phyloP scores from a whole-genome alignment of 176 grass and related monocot genomes.

The Zea luxurians region DNA sequence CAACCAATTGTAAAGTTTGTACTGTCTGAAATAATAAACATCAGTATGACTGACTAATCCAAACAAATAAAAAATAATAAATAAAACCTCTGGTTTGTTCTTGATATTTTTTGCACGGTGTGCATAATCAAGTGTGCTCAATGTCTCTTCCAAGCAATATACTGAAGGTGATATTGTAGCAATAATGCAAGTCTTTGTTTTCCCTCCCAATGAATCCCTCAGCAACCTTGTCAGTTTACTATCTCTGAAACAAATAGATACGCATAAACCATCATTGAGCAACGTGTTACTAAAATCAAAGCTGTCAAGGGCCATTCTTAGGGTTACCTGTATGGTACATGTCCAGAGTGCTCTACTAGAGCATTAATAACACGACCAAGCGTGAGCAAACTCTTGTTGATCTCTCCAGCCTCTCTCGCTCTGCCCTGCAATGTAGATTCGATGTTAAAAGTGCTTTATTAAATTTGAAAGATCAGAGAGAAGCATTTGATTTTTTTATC shows the following conservation, averaged over 20 bases:
- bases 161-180: conserved; percentile 95
- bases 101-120: conserved; percentile 99
- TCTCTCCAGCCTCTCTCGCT: conserved; percentile 99
- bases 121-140: conserved; percentile 97
- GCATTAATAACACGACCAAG: conserved; percentile 99
- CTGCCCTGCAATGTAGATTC: conserved; percentile 73
- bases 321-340: conserved; percentile 88
- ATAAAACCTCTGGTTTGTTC: conserved; percentile 92
- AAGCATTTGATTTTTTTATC: background rate
- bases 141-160: conserved; percentile 93
- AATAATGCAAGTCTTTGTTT: conserved; percentile 99
- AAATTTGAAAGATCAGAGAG: conserved; percentile 28
- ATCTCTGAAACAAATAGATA: conserved; percentile 70
- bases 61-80: conserved; percentile 28
- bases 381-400: conserved; percentile 98
- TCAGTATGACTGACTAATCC: conserved; percentile 10
- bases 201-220: conserved; percentile 96
- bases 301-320: background rate
- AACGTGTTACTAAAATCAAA: conserved; percentile 25
- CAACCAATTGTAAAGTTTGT: background rate
- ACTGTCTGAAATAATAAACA: conserved; percentile 21
- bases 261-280: conserved; percentile 25
- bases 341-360: conserved; percentile 97
- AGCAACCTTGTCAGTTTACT: conserved; percentile 98
- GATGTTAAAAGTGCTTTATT: conserved; percentile 39